Evolutionary conservation across 495 filamentous ascomycete species (phyloP), one percentile per base, ranked within the genome.

Genomic region (Penicillium bialowiezense): DNA sequence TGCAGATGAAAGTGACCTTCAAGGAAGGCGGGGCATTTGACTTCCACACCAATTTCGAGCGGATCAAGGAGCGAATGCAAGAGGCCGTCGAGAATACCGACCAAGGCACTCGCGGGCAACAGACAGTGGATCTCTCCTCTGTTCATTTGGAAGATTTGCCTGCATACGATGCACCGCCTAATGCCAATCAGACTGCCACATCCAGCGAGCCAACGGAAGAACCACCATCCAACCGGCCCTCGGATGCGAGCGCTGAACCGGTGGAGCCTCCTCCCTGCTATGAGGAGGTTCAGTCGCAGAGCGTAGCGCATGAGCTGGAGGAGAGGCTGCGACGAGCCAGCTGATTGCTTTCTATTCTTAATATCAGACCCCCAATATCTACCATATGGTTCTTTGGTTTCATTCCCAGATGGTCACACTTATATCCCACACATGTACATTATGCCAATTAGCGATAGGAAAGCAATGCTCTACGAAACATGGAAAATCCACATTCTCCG

Each of bases 11-110:
- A 67, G 77, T 97, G 45, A 88, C 86, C 7, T 98, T 97, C 75
- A 89, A 89, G 66, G 93, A 98, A 43, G 93, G 95, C 33, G 93
- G 93, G 0, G 91, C 90, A 7, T 95, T 87, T 70, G 92, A 97
- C 56, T 97, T 95, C 57, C 87, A 91, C 45, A 78, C 79, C 6
- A 80, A 83, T 31, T 97, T 88, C 60, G 90, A 95, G 60, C 78
- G 86, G 42, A 83, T 97, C 31, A 93, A 88, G 65, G 91, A 93
- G 53, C 80, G 87, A 2, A 69, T 95, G 33, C 72, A 85, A 44
- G 89, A 96, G 49, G 90, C 88, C 3, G 76, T 87, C 13, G 87
- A 92, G 54, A 78, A 87, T 18, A 85, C 79, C 5, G 65, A 75
- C 38, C 80, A 80, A 17, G 67, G 68, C 26, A 60, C 56, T 12